Conservation (phyloP, 805 yeast species). For the Cyberlindnera mrakii region DNA sequence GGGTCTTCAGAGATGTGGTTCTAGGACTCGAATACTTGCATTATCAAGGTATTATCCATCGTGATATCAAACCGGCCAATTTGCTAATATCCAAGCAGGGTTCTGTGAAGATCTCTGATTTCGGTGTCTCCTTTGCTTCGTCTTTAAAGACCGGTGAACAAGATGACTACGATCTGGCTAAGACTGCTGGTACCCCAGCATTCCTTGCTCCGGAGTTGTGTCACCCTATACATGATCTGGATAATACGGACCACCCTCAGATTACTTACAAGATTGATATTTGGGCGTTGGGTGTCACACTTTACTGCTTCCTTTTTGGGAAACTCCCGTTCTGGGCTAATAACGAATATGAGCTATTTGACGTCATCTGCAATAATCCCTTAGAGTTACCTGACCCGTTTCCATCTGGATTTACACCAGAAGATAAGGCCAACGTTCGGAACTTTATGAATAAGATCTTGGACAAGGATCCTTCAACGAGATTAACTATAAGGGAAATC, state of each 20-base stretch:
- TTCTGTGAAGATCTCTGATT: constrained; percentile 88
- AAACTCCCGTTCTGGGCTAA: constrained; percentile 83
- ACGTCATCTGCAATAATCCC: constrained; percentile 62
- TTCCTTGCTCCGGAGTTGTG: constrained; percentile 94
- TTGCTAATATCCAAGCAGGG: constrained; percentile 63
- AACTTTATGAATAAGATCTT: constrained; percentile 60
- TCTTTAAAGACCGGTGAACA: constrained; percentile 36
- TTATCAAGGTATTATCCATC: constrained; percentile 82
- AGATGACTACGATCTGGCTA: constrained; percentile 78
- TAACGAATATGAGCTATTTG: constrained; percentile 79
- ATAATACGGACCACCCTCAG: constrained; percentile 30
- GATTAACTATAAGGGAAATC: constrained; percentile 67
- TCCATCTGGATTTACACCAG: constrained; percentile 34
- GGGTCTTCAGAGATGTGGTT: constrained; percentile 75
- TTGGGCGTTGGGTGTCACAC: constrained; percentile 96
- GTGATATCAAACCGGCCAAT: constrained; percentile 96
- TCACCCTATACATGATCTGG: constrained; percentile 34
- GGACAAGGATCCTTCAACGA: constrained; percentile 58
- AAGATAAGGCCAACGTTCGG: constrained; percentile 37
- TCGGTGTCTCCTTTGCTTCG: constrained; percentile 84
- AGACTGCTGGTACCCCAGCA: constrained; percentile 97
- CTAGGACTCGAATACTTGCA: constrained; percentile 88
- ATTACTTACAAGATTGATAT: constrained; percentile 84
- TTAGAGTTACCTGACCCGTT: constrained; percentile 52
- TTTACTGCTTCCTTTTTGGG: constrained; percentile 85